Evolutionary conservation across 306 rosid genomes (phyloP).

Genomic region (Cicer judaicum): DNA sequence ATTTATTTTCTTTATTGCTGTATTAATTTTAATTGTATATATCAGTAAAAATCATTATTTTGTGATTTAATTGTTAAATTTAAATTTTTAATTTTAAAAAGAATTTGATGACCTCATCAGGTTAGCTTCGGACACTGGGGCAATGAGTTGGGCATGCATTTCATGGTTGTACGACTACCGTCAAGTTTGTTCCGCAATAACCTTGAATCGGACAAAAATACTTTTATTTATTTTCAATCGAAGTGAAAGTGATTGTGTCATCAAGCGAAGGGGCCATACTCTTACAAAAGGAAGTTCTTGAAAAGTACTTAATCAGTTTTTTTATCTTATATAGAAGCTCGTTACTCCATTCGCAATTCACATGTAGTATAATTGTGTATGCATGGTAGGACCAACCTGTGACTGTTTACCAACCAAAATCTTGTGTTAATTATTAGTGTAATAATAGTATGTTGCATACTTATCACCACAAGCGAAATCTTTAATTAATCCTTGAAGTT

Average conservation of each 20-base stretch:
- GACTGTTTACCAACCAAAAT: slow-evolving; percentile 35
- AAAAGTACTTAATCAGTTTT: slow-evolving; percentile 52
- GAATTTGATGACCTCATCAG: too few relatives aligned
- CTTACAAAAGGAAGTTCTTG: slow-evolving; percentile 31
- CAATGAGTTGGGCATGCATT: neutral
- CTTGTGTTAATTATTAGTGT: slow-evolving; percentile 33
- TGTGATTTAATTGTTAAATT: too few relatives aligned
- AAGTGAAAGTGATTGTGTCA: slow-evolving; percentile 48
- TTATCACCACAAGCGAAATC: slow-evolving; percentile 31
- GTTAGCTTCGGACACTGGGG: neutral
- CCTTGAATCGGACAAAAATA: slow-evolving; percentile 60
- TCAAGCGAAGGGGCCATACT: slow-evolving; percentile 41
- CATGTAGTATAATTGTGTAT: neutral
- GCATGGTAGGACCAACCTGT: slow-evolving; percentile 34
- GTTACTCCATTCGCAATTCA: neutral
- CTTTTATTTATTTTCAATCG: slow-evolving; percentile 47
- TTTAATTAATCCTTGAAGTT: slow-evolving; percentile 38
- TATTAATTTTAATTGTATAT: too few relatives aligned
- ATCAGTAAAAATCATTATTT: too few relatives aligned
- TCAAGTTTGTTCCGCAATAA: slow-evolving; percentile 55
- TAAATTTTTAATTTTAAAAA: too few relatives aligned
- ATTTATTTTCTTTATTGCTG: too few relatives aligned
- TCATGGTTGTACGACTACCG: slow-evolving; percentile 33
- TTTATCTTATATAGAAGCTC: neutral
- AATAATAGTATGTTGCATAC: slow-evolving; percentile 39